These are phyloP conservation scores for Termitomyces sp. DNA, from an alignment of 768 basidiomycete species.

Conservation along the genomic window DNA sequence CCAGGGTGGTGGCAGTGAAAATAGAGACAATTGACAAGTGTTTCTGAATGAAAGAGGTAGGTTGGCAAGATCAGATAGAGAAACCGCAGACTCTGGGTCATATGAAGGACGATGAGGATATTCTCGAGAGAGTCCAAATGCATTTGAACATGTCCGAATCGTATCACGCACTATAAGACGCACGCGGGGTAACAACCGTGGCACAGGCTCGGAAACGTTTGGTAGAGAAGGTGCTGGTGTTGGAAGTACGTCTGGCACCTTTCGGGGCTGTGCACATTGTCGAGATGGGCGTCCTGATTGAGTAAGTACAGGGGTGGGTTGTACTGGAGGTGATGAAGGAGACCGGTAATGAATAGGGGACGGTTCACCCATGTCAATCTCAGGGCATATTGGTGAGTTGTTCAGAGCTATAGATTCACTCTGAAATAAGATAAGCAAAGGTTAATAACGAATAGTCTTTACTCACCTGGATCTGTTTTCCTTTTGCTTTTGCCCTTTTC, in stretches of 20 bases:
- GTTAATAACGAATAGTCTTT: background rate
- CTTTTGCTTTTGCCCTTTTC: background rate
- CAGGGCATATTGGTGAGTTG: too few species aligned
- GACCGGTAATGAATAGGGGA: too few species aligned
- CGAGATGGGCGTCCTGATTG: background rate
- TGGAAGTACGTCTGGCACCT: conserved; percentile 9
- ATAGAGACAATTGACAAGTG: background rate
- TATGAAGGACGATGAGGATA: conserved; percentile 21
- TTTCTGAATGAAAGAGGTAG: background rate
- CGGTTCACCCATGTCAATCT: too few species aligned
- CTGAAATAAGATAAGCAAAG: too few species aligned
- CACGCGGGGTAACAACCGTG: conserved; percentile 6
- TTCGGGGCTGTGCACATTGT: background rate
- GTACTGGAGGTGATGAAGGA: too few species aligned
- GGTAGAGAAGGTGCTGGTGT: background rate
- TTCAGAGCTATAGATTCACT: too few species aligned
- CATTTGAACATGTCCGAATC: conserved; percentile 18
- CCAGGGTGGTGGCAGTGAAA: conserved; percentile 9
- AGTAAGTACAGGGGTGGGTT: too few species aligned
- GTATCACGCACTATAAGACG: conserved; percentile 14
- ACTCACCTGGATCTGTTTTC: background rate
- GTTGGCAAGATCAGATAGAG: conserved; percentile 9
- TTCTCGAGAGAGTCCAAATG: conserved; percentile 17
- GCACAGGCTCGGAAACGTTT: background rate
- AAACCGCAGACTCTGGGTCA: conserved; percentile 19